Percentiles rank a stretch among this genome's conserved stretches.
Evolutionary conservation across 129 eudicot species (phyloP).

Genomic region (Helianthus tuberosus): DNA sequence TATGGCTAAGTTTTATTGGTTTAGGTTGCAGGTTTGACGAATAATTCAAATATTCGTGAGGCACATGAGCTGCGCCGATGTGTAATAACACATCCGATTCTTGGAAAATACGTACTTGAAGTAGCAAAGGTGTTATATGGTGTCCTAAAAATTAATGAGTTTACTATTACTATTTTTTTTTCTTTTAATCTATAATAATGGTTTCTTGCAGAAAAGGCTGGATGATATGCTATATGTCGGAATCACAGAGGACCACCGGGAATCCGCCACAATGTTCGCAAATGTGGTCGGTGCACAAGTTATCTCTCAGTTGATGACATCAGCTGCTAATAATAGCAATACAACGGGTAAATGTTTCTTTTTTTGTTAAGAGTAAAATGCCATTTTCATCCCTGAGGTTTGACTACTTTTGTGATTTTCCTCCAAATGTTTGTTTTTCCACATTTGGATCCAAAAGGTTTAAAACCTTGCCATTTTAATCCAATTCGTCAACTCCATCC

Average conservation of each 20-base stretch:
- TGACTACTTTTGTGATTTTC: background rate
- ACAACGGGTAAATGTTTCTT: constrained; percentile 52
- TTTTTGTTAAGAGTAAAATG: background rate
- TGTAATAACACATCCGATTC: constrained; percentile 64
- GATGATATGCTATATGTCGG: constrained; percentile 96
- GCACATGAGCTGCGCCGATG: constrained; percentile 91
- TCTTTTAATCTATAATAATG: constrained; percentile 28
- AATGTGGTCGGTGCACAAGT: constrained; percentile 94
- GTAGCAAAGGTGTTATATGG: constrained; percentile 74
- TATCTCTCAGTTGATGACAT: constrained; percentile 60
- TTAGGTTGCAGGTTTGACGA: constrained; percentile 90
- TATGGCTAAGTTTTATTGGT: constrained; percentile 22
- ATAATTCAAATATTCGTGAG: constrained; percentile 68
- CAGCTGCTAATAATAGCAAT: constrained; percentile 28
- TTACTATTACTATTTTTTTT: background rate
- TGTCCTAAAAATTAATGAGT: background rate
- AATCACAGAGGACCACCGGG: constrained; percentile 88
- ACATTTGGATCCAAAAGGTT: too few relatives aligned
- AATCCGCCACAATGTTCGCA: constrained; percentile 85
- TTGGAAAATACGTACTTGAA: constrained; percentile 84
- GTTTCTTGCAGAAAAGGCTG: constrained; percentile 89
- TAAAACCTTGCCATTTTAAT: too few relatives aligned
- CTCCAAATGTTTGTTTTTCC: too few relatives aligned
- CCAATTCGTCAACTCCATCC: too few relatives aligned
- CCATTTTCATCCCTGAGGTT: too few relatives aligned